Percentiles rank a stretch among this genome's conserved stretches.
phyloP scores from a whole-genome alignment of 495 filamentous ascomycete genomes.

The Xylaria sp. region DNA sequence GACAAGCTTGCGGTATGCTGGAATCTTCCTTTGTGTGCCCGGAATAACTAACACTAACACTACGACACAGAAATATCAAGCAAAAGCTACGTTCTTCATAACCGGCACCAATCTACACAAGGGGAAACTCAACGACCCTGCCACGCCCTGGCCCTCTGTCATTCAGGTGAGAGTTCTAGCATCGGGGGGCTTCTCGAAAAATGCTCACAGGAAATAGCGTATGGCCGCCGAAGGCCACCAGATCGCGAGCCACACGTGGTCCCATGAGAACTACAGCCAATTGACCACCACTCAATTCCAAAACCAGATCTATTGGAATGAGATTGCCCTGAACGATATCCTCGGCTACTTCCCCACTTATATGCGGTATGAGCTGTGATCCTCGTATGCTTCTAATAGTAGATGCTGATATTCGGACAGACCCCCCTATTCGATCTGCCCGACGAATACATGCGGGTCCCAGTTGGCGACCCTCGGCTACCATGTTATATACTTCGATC shows the following conservation, averaged over 20 bases:
- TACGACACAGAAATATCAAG: conserved; percentile 59
- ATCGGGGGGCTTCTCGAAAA: conserved; percentile 15
- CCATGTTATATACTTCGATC: conserved; percentile 75
- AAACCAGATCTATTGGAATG: conserved; percentile 77
- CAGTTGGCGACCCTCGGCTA: conserved; percentile 74
- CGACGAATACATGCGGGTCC: conserved; percentile 59
- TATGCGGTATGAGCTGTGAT: conserved; percentile 60
- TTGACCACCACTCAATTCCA: conserved; percentile 62
- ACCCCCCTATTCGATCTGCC: conserved; percentile 80
- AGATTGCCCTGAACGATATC: conserved; percentile 80
- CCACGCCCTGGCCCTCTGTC: conserved; percentile 62
- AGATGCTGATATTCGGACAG: conserved; percentile 36
- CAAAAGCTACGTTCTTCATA: conserved; percentile 81
- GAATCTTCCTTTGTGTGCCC: not conserved
- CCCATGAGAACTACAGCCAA: conserved; percentile 73
- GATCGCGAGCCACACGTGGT: conserved; percentile 86
- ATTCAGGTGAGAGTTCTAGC: conserved; percentile 54
- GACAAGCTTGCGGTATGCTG: conserved; percentile 63
- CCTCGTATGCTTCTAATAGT: not conserved
- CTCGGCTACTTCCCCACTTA: conserved; percentile 84
- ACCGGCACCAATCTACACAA: conserved; percentile 78
- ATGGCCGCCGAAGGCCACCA: conserved; percentile 78
- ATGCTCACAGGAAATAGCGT: conserved; percentile 53
- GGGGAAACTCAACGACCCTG: conserved; percentile 69
- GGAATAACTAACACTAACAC: conserved; percentile 20